Conservation (phyloP, 2,329 filamentous ascomycete genomes). For the Rugonectria rugulosa region DNA sequence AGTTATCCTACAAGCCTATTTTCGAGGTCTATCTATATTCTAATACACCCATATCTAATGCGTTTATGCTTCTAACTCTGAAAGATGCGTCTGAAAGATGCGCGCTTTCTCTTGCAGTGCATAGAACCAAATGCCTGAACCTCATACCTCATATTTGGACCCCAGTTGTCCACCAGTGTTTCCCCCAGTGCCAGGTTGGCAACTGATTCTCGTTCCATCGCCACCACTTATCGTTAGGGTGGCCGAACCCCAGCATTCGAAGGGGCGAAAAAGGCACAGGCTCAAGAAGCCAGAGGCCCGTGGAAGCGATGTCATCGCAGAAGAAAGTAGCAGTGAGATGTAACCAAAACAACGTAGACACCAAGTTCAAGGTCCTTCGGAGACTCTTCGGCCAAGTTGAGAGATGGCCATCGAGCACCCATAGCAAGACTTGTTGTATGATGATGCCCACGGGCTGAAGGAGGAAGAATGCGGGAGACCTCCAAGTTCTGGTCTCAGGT, state of each 20-base stretch:
- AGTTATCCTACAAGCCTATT: too few relatives aligned
- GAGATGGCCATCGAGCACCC: constrained; percentile 43
- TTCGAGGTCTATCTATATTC: too few relatives aligned
- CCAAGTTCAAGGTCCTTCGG: constrained; percentile 64
- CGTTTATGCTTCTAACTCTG: too few relatives aligned
- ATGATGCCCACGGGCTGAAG: constrained; percentile 72
- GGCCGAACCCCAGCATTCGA: constrained; percentile 71
- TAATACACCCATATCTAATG: too few relatives aligned
- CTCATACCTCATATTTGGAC: constrained; percentile 39
- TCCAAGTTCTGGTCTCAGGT: constrained; percentile 58
- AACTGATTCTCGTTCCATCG: constrained; percentile 67
- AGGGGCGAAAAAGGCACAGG: constrained; percentile 79
- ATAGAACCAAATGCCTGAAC: too few relatives aligned
- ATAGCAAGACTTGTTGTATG: constrained; percentile 58
- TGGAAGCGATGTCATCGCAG: constrained; percentile 77
- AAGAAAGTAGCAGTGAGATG: constrained; percentile 70
- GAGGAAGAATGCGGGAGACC: constrained; percentile 74
- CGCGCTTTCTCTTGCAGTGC: neutral
- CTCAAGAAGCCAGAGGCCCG: constrained; percentile 82
- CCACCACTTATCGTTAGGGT: constrained; percentile 68
- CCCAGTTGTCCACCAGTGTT: constrained; percentile 66
- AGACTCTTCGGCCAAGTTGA: constrained; percentile 55
- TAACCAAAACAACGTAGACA: constrained; percentile 72
- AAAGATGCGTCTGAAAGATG: too few relatives aligned
- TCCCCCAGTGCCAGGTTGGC: constrained; percentile 63